phyloP scores from a whole-genome alignment of 768 basidiomycete genomes.

The Rubroboletus pulcherrimus region DNA sequence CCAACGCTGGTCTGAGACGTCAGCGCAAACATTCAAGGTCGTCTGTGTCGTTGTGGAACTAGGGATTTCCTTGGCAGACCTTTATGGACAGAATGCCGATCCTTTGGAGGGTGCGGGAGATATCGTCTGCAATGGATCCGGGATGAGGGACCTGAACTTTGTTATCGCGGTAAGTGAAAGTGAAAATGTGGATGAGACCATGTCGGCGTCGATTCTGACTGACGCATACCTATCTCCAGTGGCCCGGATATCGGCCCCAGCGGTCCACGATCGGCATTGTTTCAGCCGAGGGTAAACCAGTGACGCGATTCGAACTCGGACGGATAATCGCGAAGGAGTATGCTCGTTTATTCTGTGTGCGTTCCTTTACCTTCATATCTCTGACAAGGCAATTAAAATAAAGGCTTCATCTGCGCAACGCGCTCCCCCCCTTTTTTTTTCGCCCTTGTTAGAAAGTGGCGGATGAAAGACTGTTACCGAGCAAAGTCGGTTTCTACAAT shows the following conservation, averaged over 20 bases:
- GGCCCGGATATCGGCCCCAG: constrained; percentile 3
- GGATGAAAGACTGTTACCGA: neutral
- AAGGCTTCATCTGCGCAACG: neutral
- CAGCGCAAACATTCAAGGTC: neutral
- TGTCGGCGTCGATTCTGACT: neutral
- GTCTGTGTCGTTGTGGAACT: neutral
- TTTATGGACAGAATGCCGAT: rapidly evolving
- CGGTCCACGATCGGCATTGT: neutral
- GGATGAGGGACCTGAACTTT: neutral
- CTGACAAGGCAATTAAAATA: neutral
- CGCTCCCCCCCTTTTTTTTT: too few species aligned
- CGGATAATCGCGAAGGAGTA: neutral
- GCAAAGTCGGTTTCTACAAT: neutral
- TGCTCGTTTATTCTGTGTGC: neutral
- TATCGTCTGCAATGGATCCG: neutral
- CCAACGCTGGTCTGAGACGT: neutral
- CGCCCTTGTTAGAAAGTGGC: constrained; percentile 1
- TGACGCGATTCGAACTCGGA: constrained; percentile 7
- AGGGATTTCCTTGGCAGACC: neutral
- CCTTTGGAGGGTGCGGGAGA: neutral
- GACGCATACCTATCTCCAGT: neutral
- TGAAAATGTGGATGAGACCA: neutral
- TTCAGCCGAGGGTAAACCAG: neutral
- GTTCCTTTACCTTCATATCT: neutral
- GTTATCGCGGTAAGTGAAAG: constrained; percentile 3